Base-by-base conservation (phyloP, 2,329 filamentous ascomycete genomes). In the Lachnum nothofagi region DNA sequence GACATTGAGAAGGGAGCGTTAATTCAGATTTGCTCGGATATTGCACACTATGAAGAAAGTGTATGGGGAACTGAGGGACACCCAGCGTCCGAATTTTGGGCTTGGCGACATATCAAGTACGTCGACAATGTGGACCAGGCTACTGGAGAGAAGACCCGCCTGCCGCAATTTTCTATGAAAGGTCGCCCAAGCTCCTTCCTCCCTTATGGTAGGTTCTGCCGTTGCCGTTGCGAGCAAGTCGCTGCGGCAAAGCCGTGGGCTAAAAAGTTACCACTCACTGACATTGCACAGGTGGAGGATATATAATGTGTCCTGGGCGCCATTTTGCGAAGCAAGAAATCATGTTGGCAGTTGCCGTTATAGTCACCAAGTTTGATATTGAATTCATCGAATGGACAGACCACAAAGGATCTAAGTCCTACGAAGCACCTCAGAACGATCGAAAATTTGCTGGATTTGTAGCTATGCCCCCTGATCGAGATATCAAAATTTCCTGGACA, bases 241-340 rank as follows among this genome's bases (percentile, higher is more conserved):
- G n/a, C n/a, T n/a, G n/a, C n/a, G n/a, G n/a, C n/a, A n/a, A n/a
- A n/a, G n/a, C n/a, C n/a, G n/a, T n/a, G n/a, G n/a, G n/a, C n/a
- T n/a, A n/a, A n/a, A n/a, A n/a, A n/a, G n/a, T n/a, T n/a, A n/a
- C n/a, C n/a, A n/a, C n/a, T 27, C 25, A 19, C n/a, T 5, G 4
- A 5, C 38, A 17, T 22, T 8, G 31, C 12, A 8, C 23, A 29
- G 52, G 51, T 33, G 55, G 51, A 17, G 51, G 53, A 7, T 31
- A 39, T 22, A 47, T 49, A 25, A 55, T 58, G 16, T 58, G 54
- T 40, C 47, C 51, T 23, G 52, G 50, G 16, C 44, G 51, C 8
- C 49, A 55, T 44, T 60, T 55, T 37, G 52, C 56, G 5, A 60
- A 60, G 17, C 54, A 51, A 35, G 50, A 58, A 20, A 53, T 56